A percentile compares a stretch with the other conserved stretches of the same genome.
Evolutionary conservation across 2,329 filamentous ascomycete genomes (phyloP).

Genomic region (Xylariaceae sp.): DNA sequence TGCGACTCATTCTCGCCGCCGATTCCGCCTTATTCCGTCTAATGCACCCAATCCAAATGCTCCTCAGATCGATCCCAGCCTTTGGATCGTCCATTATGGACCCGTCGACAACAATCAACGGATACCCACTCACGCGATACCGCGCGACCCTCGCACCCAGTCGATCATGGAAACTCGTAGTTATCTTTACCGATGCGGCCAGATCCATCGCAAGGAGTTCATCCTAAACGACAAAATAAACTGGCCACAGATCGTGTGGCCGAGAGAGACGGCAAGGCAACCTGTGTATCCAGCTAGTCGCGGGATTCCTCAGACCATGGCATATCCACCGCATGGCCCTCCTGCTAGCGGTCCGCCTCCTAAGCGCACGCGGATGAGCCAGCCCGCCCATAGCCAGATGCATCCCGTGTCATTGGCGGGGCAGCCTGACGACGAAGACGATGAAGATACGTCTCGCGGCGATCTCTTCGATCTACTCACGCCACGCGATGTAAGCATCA

Average conservation of each 20-base stretch:
- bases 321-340: conserved; percentile 51
- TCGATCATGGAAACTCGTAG: conserved; percentile 54
- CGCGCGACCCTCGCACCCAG: conserved; percentile 56
- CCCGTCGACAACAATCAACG: conserved; percentile 68
- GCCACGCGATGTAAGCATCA: conserved; percentile 80
- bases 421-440: conserved; percentile 63
- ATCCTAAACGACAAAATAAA: conserved; percentile 85
- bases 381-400: conserved; percentile 36
- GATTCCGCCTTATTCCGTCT: conserved; percentile 75
- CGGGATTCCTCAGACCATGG: conserved; percentile 54
- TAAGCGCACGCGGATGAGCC: conserved; percentile 48
- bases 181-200: conserved; percentile 68
- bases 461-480: conserved; percentile 88
- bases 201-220: conserved; percentile 85
- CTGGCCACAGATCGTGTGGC: conserved; percentile 80
- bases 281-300: conserved; percentile 46
- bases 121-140: conserved; percentile 63
- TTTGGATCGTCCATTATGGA: conserved; percentile 91
- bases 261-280: conserved; percentile 47
- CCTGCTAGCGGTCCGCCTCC: conserved; percentile 45
- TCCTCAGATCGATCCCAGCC: conserved; percentile 67
- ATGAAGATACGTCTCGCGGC: conserved; percentile 80
- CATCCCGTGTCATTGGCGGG: conserved; percentile 36
- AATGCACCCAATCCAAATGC: conserved; percentile 64
- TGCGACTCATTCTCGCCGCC: conserved; percentile 71